Evolutionary conservation across 495 filamentous ascomycete genomes (phyloP), one percentile per base, ranked within the genome.

Genomic region (Letharia columbiana): DNA sequence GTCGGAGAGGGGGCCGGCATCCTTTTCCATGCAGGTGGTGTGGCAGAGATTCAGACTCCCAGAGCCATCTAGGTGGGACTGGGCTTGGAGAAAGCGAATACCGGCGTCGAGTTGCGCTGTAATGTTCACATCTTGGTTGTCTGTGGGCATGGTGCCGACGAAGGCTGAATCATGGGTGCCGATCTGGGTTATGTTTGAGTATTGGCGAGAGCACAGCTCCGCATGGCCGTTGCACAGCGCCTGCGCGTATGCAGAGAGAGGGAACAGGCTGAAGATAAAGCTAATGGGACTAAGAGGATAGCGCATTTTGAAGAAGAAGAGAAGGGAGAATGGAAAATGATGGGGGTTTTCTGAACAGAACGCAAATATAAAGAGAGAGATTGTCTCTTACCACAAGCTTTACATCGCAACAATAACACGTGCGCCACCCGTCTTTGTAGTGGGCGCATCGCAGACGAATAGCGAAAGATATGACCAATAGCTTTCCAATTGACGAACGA

Each of bases 151-250:
- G 62, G 81, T 78, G 40, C 80, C 80, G 45, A 90, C 81, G 71
- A 90, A 91, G 63, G 88, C 72, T 40, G 81, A 82, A 72, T 90
- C 83, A 73, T 91, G 89, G 39, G 87, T 82, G 28, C 87, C 89
- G 71, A 90, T 79, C 68, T 87, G 81, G 3, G 87, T 87, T 66
- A 91, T 77, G 63, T 87, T 84, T 73, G 80, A 83, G 77, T 89
- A 90, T 9, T 77, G 73, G 23, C 83, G 82, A 58, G 72, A 71
- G 76, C 88, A 90, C 66, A 87, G 82, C 56, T 79, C 73, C 3
- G 84, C 76, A 39, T 81, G 85, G 76, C 88, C 89, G 72, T 91
- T 91, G 79, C 89, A 91, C 40, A 40, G 45, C 49, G 41, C 49
- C n/a, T 42, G 42, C 37, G 61, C 41, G 12, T 28, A 37, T 47